Evolutionary conservation across 2,329 filamentous ascomycete genomes (phyloP).

Genomic region (Exophiala lecanii-corni): DNA sequence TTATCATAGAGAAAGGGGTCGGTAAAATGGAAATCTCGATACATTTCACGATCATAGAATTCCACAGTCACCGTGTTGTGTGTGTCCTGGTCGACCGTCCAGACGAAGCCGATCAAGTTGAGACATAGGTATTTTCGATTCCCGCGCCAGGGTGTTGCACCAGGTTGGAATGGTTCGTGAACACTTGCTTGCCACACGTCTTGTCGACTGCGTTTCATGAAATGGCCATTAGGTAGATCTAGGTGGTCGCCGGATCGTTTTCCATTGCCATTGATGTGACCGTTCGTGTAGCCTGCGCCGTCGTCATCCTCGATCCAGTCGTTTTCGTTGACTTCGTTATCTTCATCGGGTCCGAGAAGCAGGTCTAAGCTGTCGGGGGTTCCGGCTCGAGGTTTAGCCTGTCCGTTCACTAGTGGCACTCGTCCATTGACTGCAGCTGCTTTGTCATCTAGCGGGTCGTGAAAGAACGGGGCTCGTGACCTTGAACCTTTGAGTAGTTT

Average conservation of each 20-base stretch:
- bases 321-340: slow-evolving; percentile 47
- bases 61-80: slow-evolving; percentile 93
- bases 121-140: slow-evolving; percentile 90
- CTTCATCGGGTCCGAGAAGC: slow-evolving; percentile 62
- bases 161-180: slow-evolving; percentile 86
- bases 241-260: slow-evolving; percentile 56
- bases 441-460: slow-evolving; percentile 69
- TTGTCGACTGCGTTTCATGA: slow-evolving; percentile 49
- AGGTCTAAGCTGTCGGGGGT: slow-evolving; percentile 76
- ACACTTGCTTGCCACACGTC: slow-evolving; percentile 58
- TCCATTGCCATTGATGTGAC: slow-evolving; percentile 63
- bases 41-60: slow-evolving; percentile 90
- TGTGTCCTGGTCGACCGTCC: slow-evolving; percentile 93
- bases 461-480: slow-evolving; percentile 67
- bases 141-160: slow-evolving; percentile 91
- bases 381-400: slow-evolving; percentile 49
- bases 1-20: slow-evolving; percentile 96
- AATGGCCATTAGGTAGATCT: slow-evolving; percentile 39
- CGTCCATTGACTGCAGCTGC: slow-evolving; percentile 56
- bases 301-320: slow-evolving; percentile 95
- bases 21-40: slow-evolving; percentile 95
- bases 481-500: slow-evolving; percentile 53
- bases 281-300: slow-evolving; percentile 77
- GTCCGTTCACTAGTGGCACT: slow-evolving; percentile 52
- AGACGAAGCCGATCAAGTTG: slow-evolving; percentile 89